These are phyloP conservation scores for Coniophora puteana DNA, from an alignment of 1,284 basidiomycete genomes.

Conservation along the genomic window DNA sequence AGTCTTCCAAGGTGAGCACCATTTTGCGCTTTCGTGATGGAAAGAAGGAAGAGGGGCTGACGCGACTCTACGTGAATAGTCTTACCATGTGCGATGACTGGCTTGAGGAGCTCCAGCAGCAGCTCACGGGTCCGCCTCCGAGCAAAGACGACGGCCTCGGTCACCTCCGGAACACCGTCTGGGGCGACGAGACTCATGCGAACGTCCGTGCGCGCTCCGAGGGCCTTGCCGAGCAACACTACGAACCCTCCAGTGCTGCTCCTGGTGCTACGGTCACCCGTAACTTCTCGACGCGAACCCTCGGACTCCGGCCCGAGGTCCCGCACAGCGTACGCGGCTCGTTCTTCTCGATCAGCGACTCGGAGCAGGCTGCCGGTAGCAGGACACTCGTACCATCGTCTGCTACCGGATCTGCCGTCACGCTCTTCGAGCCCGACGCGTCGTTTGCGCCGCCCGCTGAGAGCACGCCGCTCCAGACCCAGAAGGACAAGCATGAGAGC, in stretches of 20 bases:
- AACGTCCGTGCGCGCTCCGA: slow-evolving; percentile 32
- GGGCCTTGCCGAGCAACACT: slow-evolving; percentile 38
- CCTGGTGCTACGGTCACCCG: slow-evolving; percentile 29
- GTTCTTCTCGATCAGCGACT: slow-evolving; percentile 46
- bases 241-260: slow-evolving; percentile 17
- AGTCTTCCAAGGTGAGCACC: slow-evolving; percentile 57
- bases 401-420: slow-evolving; percentile 56
- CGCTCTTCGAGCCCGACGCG: slow-evolving; percentile 48
- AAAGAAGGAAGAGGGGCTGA: too few relatives aligned
- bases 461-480: slow-evolving; percentile 57
- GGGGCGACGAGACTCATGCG: slow-evolving; percentile 38
- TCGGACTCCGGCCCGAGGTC: slow-evolving; percentile 46
- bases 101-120: too few relatives aligned
- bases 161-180: slow-evolving; percentile 52
- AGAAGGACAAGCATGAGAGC: slow-evolving; percentile 33
- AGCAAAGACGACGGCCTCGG: too few relatives aligned
- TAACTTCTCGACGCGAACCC: slow-evolving; percentile 40
- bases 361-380: slow-evolving; percentile 23
- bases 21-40: too few relatives aligned
- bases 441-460: slow-evolving; percentile 47
- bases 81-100: too few relatives aligned
- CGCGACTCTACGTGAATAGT: too few relatives aligned
- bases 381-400: slow-evolving; percentile 34
- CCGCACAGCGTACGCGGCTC: slow-evolving; percentile 44
- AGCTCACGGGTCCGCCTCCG: too few relatives aligned